phyloP scores from a whole-genome alignment of 768 basidiomycete genomes.

The Wakefieldia striispora region DNA sequence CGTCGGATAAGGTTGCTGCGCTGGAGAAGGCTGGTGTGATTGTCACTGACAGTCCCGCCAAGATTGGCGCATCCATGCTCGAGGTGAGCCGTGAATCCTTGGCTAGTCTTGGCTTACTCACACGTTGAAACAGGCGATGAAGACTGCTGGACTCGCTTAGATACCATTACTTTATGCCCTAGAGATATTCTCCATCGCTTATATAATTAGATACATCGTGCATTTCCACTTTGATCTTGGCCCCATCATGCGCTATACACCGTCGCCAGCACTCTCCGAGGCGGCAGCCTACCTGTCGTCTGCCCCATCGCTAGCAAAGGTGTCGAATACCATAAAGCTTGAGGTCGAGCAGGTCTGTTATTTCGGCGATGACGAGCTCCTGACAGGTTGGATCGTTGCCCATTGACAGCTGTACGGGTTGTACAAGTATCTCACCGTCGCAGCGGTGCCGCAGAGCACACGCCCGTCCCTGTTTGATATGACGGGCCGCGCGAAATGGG shows the following conservation, averaged over 20 bases:
- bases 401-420: conserved; percentile 74
- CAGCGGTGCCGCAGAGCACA: conserved; percentile 49
- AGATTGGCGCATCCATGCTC: conserved; percentile 88
- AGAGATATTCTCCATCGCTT: conserved; percentile 22
- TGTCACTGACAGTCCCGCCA: conserved; percentile 93
- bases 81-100: conserved; percentile 52
- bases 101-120: conserved; percentile 4
- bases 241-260: conserved; percentile 26
- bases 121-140: conserved; percentile 58
- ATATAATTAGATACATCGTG: conserved; percentile 36
- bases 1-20: conserved; percentile 89
- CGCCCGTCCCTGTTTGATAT: conserved; percentile 79
- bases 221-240: background rate
- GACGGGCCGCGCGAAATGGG: conserved; percentile 83
- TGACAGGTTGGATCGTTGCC: conserved; percentile 24
- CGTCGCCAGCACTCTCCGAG: conserved; percentile 47
- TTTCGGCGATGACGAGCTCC: conserved; percentile 12
- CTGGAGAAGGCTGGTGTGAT: conserved; percentile 89
- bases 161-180: conserved; percentile 22
- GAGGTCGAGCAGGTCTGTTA: conserved; percentile 53
- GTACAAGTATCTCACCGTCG: conserved; percentile 72
- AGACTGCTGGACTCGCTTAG: conserved; percentile 69
- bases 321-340: conserved; percentile 65
- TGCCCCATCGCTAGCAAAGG: conserved; percentile 49
- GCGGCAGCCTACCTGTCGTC: conserved; percentile 66